A percentile compares a stretch with the other conserved stretches of the same genome.
phyloP scores from a whole-genome alignment of 2,329 filamentous ascomycete genomes.

The Colletotrichum limetticola region DNA sequence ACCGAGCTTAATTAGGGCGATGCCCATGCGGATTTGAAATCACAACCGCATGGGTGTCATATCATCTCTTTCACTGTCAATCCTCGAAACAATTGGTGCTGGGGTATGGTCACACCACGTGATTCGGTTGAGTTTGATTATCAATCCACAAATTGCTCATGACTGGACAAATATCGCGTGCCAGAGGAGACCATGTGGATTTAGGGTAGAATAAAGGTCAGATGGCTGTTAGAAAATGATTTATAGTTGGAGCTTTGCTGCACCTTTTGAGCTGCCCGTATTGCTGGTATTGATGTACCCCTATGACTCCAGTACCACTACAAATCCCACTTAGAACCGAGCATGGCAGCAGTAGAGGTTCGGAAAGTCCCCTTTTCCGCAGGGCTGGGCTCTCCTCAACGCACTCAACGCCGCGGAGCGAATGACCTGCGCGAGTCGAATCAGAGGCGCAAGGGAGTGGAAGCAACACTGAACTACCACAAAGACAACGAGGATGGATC shows the following conservation, averaged over 20 bases:
- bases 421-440: not conserved
- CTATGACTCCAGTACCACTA: not conserved
- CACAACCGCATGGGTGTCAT: not conserved
- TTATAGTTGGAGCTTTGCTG: not conserved
- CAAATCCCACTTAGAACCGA: not conserved
- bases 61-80: not conserved
- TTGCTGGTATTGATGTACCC: not conserved
- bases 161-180: constrained; percentile 39
- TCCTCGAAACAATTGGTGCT: not conserved
- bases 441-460: constrained; percentile 34
- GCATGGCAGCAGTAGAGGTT: constrained; percentile 30
- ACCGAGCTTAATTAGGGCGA: not conserved
- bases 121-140: constrained; percentile 37
- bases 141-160: constrained; percentile 36
- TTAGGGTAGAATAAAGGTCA: not conserved
- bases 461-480: constrained; percentile 50
- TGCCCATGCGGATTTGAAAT: constrained; percentile 12
- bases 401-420: not conserved
- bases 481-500: constrained; percentile 54
- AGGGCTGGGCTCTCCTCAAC: not conserved
- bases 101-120: not conserved
- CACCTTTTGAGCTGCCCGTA: no score
- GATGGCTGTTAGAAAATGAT: no score
- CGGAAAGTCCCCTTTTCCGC: constrained; percentile 1
- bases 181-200: constrained; percentile 32